Evolutionary conservation across 257 asterid species (phyloP), one percentile per base, ranked within the genome.

Genomic region (Avicennia marina): DNA sequence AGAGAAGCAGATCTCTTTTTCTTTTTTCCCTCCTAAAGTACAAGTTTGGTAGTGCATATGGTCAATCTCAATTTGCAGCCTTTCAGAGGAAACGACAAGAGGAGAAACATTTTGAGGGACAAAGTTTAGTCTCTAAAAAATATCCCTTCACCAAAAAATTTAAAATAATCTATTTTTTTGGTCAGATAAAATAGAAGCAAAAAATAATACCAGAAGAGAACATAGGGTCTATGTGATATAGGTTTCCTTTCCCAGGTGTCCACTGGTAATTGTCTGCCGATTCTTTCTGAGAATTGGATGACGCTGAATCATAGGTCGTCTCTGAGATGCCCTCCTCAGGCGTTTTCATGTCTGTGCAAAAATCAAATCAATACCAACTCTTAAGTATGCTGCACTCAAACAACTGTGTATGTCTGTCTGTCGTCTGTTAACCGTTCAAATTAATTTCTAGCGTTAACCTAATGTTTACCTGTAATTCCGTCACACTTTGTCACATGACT

Each of bases 291-390:
- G 76, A 71, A 36, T 3, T 2, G 7, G 84, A 78, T 1, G 88
- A 75, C 7, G 82, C 67, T 0, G 76, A 73, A 50, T 77, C 73
- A 38, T 57, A 56, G 15, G 72, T 64, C 13, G 72, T 64, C 32
- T 73, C 77, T 31, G 89, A 75, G 11, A 69, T 49, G 27, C 60
- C 73, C 38, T 80, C 94, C 46, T 72, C 81, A 15, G 62, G 8
- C 52, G 74, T 44, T 69, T 74, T 70, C 65, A 49, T 16, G n/a
- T 74, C 90, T 52, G 81, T 42, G 29, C 66, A 55, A 64, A 63
- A 6, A 15, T 53, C 47, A 55, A 24, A 16, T 71, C 73, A 53
- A 34, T 9, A 32, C 32, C 4, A 20, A 8, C 5, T 11, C 13
- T 13, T 13, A 22, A 31, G 22, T 6, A 7, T 2, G 22, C 3